These are phyloP conservation scores for Metschnikowia proteae DNA, from an alignment of 805 yeast genomes.

Conservation along the genomic window DNA sequence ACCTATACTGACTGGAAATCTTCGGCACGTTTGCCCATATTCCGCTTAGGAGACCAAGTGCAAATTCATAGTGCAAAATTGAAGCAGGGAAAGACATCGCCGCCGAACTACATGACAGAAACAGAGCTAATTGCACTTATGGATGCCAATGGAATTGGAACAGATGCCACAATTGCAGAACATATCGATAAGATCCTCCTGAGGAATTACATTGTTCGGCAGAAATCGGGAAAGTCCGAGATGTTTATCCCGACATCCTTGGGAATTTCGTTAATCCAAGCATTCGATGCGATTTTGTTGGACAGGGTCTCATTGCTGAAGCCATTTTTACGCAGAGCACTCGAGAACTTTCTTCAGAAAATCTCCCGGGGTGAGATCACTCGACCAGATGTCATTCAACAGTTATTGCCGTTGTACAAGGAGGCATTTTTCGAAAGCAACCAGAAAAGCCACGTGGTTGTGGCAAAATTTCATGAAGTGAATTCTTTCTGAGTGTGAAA, in stretches of 20 bases:
- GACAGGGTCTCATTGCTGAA: conserved; percentile 74
- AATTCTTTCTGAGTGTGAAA: conserved; percentile 5
- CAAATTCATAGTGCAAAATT: conserved; percentile 55
- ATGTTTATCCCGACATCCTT: conserved; percentile 71
- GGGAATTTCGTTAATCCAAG: conserved; percentile 85
- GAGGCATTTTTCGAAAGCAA: conserved; percentile 46
- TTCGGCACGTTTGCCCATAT: conserved; percentile 58
- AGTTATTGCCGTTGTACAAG: conserved; percentile 53
- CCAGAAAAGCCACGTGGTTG: conserved; percentile 17
- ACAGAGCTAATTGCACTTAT: conserved; percentile 85
- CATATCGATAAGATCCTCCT: conserved; percentile 78
- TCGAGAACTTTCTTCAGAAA: conserved; percentile 63
- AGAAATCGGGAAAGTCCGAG: conserved; percentile 33
- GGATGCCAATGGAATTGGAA: conserved; percentile 98
- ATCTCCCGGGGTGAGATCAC: conserved; percentile 64
- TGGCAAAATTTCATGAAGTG: conserved; percentile 15
- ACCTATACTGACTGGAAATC: conserved; percentile 78
- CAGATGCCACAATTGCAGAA: conserved; percentile 98
- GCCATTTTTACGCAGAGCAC: conserved; percentile 75
- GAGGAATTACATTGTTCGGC: conserved; percentile 62
- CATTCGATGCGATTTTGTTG: conserved; percentile 75
- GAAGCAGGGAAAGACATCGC: conserved; percentile 69
- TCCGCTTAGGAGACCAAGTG: conserved; percentile 54
- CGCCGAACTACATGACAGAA: conserved; percentile 86
- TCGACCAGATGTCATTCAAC: conserved; percentile 51